These are phyloP conservation scores for Tolypocladium inflatum DNA, from an alignment of 2,329 filamentous ascomycete species.

Conservation along the genomic window DNA sequence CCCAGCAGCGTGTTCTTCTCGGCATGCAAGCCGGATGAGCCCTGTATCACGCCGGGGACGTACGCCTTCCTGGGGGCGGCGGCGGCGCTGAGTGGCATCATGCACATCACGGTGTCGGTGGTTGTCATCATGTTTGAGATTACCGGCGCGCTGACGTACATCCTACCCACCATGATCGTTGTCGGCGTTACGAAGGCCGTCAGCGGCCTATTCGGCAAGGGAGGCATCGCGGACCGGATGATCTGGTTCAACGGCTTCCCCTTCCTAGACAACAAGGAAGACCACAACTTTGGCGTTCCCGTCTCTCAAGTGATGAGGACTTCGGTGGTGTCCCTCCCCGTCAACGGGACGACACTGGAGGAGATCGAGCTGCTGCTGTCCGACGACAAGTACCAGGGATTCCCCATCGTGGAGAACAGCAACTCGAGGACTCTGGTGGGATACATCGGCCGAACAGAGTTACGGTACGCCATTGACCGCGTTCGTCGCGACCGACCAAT, in stretches of 20 bases:
- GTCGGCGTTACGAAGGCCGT: constrained; percentile 95
- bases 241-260: constrained; percentile 98
- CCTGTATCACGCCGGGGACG: constrained; percentile 94
- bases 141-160: constrained; percentile 94
- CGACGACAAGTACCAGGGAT: constrained; percentile 81
- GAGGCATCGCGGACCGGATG: constrained; percentile 94
- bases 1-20: constrained; percentile 79
- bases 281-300: constrained; percentile 90
- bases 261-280: constrained; percentile 94
- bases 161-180: constrained; percentile 97
- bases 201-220: constrained; percentile 83
- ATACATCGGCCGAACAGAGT: constrained; percentile 86
- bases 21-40: constrained; percentile 79
- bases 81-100: constrained; percentile 87
- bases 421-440: constrained; percentile 67
- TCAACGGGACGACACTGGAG: constrained; percentile 63
- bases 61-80: constrained; percentile 93
- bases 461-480: constrained; percentile 82
- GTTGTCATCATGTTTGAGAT: constrained; percentile 99
- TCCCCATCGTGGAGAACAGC: constrained; percentile 76
- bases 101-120: constrained; percentile 95
- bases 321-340: constrained; percentile 64
- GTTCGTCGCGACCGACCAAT: constrained; percentile 61
- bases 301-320: constrained; percentile 85
- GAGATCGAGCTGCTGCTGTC: constrained; percentile 67